Evolutionary conservation across 2,329 filamentous ascomycete genomes (phyloP).

Genomic region (Zasmidium citrigriseum): DNA sequence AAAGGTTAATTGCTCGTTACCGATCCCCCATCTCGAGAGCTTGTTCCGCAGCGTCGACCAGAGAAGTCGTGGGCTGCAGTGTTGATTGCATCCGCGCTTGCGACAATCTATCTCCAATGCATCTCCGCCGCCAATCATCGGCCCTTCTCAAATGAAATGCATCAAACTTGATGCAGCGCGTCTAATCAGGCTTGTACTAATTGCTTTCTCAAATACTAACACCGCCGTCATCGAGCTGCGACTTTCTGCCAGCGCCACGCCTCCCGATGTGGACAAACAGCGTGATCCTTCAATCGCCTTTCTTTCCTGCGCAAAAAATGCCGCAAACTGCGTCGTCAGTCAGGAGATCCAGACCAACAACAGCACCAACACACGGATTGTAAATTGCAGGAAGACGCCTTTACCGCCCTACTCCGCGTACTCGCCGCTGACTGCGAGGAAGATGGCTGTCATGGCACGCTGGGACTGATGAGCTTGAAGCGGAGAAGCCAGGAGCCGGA

Average conservation of each 20-base stretch:
- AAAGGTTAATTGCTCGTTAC: too few species aligned
- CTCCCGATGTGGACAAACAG: not conserved
- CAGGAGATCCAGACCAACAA: not conserved
- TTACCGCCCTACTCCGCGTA: not conserved
- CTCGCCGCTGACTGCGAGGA: not conserved
- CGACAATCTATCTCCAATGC: not conserved
- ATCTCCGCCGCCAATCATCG: not conserved
- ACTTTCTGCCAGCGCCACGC: not conserved
- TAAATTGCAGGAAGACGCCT: not conserved
- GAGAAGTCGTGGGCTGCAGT: not conserved
- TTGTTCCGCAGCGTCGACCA: not conserved
- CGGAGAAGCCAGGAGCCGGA: not conserved
- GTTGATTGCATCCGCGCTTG: not conserved
- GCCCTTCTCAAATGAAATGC: not conserved
- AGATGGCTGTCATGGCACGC: too few species aligned
- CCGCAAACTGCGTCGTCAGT: not conserved
- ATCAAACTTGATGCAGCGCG: not conserved
- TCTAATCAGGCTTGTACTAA: not conserved
- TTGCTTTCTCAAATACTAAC: not conserved
- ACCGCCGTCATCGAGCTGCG: not conserved
- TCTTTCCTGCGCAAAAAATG: not conserved
- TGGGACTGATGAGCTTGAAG: not conserved
- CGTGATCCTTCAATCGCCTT: not conserved
- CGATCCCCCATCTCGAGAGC: too few species aligned
- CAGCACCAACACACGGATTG: too few species aligned